Evolutionary conservation across 352 stramenopile genomes (phyloP), one percentile per base, ranked within the genome.

Genomic region (Proteromonas lacertae): DNA sequence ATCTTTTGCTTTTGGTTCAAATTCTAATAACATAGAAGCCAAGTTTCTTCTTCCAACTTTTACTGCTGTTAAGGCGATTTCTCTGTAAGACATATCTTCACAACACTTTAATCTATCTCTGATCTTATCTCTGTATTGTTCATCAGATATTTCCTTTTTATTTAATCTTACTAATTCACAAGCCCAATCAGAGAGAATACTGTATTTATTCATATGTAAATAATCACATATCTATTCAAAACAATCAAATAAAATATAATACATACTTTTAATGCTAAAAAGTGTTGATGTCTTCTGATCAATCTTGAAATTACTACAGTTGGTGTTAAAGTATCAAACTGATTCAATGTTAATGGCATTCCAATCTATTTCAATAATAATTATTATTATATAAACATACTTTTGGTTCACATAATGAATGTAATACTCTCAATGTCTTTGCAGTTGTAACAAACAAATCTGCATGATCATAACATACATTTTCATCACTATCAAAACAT

Each of bases 381-480:
- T n/a, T n/a, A n/a, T n/a, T n/a, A n/a, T n/a, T n/a, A n/a, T n/a
- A n/a, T n/a, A n/a, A n/a, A n/a, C n/a, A n/a, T n/a, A n/a, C n/a
- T 4, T 59, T 51, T 36, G 66, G 52, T 32, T 70, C 54, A 4
- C 69, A 65, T 13, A 81, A 51, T n/a, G 64, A 62, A 40, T 84
- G 81, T n/a, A 84, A 47, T 24, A 80, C 64, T 20, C 68, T 59
- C 35, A 82, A 57, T 48, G 77, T 79, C 24, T 65, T 64, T 32
- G 60, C 65, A 55, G 71, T 76, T 1, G 75, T 65, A 2, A 80
- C 66, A 36, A 82, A 84, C n/a, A n/a, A n/a, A 16, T 76, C 47
- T 38, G 78, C 62, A 1, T 60, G 43, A 29, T 77, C 65, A n/a
- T n/a, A n/a, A n/a, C n/a, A n/a, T n/a, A n/a, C n/a, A n/a, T n/a